phyloP scores from a whole-genome alignment of 306 rosid species.

The Calophaca sinica region DNA sequence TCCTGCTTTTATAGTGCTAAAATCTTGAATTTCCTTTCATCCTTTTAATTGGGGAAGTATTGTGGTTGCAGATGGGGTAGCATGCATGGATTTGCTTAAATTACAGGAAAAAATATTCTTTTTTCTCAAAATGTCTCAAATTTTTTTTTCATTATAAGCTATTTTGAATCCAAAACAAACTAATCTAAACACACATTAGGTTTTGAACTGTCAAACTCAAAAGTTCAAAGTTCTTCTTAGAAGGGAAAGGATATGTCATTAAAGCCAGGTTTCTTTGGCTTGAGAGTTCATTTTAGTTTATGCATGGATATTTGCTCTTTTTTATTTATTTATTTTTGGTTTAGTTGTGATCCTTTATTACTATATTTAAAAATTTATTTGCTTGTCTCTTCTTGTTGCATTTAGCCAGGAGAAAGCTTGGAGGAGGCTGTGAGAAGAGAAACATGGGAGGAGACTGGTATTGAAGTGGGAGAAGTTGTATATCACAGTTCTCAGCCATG shows the following conservation, averaged over 20 bases:
- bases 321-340: background rate
- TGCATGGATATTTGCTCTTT: constrained; percentile 27
- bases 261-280: constrained; percentile 34
- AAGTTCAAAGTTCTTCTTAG: constrained; percentile 18
- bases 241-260: constrained; percentile 23
- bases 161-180: constrained; percentile 1
- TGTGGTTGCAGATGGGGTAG: background rate
- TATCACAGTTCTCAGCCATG: constrained; percentile 96
- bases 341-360: background rate
- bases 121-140: background rate
- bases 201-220: constrained; percentile 6
- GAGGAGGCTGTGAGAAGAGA: constrained; percentile 99
- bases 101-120: background rate
- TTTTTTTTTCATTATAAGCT: background rate
- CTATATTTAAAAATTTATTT: constrained; percentile 22
- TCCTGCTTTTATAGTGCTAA: constrained; percentile 1
- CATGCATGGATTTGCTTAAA: background rate
- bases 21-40: constrained; percentile 15
- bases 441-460: constrained; percentile 91
- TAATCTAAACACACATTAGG: constrained; percentile 2
- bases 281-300: constrained; percentile 19
- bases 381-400: constrained; percentile 36
- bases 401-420: constrained; percentile 95
- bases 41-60: constrained; percentile 17
- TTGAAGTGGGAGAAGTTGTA: constrained; percentile 90